These are phyloP conservation scores for Termitomyces bulborhizus DNA, from an alignment of 768 basidiomycete species.

Conservation along the genomic window DNA sequence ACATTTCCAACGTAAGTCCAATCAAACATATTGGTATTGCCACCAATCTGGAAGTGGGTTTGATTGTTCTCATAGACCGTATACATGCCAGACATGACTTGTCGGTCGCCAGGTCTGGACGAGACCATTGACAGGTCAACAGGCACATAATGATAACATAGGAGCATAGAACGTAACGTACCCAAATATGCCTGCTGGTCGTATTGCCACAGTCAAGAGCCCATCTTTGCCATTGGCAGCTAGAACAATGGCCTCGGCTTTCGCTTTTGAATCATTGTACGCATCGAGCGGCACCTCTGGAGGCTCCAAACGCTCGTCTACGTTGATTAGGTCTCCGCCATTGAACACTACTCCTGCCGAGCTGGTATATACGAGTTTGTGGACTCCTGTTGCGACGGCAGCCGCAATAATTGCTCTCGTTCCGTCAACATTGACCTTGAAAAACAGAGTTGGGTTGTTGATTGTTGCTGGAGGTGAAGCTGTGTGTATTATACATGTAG, in stretches of 20 bases:
- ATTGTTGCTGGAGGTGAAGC: constrained; percentile 73
- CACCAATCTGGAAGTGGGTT: constrained; percentile 89
- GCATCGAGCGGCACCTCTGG: constrained; percentile 77
- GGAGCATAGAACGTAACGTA: constrained; percentile 25
- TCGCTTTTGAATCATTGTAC: constrained; percentile 92
- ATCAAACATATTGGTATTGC: constrained; percentile 91
- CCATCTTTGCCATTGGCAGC: constrained; percentile 82
- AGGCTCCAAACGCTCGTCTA: constrained; percentile 80
- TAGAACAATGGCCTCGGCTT: constrained; percentile 79
- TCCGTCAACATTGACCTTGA: constrained; percentile 92
- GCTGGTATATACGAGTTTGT: constrained; percentile 90
- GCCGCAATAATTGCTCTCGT: constrained; percentile 82
- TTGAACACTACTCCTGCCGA: constrained; percentile 90
- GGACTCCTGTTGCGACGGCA: constrained; percentile 63
- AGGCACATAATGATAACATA: neutral
- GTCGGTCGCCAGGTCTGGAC: constrained; percentile 83
- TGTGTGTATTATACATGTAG: constrained; percentile 93
- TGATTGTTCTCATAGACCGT: constrained; percentile 75
- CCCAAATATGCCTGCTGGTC: constrained; percentile 97
- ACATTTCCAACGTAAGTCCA: constrained; percentile 97
- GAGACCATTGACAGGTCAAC: constrained; percentile 1
- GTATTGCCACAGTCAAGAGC: constrained; percentile 80
- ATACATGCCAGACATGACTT: constrained; percentile 74
- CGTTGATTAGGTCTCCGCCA: constrained; percentile 71
- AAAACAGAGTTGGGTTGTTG: constrained; percentile 67